A percentile compares a stretch with the other conserved stretches of the same genome.
These are phyloP conservation scores for Fusarium metavorans DNA, from an alignment of 2,329 filamentous ascomycete genomes.

Conservation along the genomic window DNA sequence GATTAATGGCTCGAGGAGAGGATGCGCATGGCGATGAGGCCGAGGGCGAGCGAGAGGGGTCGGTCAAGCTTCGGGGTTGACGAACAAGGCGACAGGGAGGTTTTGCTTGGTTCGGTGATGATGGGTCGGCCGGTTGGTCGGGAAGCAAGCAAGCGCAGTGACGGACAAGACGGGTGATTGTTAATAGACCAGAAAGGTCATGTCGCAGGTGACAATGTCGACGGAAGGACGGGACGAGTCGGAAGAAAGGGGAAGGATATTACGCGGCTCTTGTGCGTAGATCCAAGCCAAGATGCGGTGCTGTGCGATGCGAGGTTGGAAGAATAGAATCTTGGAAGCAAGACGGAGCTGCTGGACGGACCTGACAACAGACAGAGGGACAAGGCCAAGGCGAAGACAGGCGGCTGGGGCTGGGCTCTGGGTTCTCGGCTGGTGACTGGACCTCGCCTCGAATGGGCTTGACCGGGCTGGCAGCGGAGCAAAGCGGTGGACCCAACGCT, in stretches of 20 bases:
- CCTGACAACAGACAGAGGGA: conserved; percentile 21
- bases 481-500: neutral
- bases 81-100: conserved; percentile 17
- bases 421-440: neutral
- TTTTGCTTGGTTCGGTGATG: conserved; percentile 16
- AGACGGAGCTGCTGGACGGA: conserved; percentile 8
- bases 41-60: conserved; percentile 30
- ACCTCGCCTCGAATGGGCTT: neutral
- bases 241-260: conserved; percentile 13
- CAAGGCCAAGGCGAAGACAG: conserved; percentile 4
- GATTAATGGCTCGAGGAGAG: conserved; percentile 29
- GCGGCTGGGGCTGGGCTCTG: conserved; percentile 26
- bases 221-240: conserved; percentile 25
- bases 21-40: conserved; percentile 28
- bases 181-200: neutral
- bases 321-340: conserved; percentile 7
- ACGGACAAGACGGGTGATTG: neutral
- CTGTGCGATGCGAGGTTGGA: conserved; percentile 19
- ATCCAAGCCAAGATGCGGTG: conserved; percentile 10
- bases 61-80: conserved; percentile 33
- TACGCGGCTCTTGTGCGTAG: conserved; percentile 1
- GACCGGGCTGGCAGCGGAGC: conserved; percentile 1
- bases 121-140: conserved; percentile 1
- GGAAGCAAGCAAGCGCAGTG: conserved; percentile 3
- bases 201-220: conserved; percentile 16